These are phyloP conservation scores for Fonsecaea monophora DNA, from an alignment of 2,329 filamentous ascomycete species.

Conservation along the genomic window DNA sequence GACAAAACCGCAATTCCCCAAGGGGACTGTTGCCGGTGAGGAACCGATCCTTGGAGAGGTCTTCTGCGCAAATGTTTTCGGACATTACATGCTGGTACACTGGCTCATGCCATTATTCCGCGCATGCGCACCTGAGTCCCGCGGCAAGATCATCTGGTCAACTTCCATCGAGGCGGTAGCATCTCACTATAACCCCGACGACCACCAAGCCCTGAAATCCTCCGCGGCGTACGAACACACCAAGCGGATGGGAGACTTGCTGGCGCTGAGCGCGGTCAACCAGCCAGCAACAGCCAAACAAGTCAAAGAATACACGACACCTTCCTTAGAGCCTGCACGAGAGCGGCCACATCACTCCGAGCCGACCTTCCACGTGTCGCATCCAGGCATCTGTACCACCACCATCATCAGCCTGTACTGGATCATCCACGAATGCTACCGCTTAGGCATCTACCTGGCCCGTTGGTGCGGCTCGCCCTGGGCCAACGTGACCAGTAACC, in stretches of 20 bases:
- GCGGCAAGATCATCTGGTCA: slow-evolving; percentile 82
- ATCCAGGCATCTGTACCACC: slow-evolving; percentile 87
- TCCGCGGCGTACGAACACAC: slow-evolving; percentile 78
- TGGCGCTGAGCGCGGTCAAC: slow-evolving; percentile 69
- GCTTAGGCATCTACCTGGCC: slow-evolving; percentile 55
- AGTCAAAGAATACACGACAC: slow-evolving; percentile 58
- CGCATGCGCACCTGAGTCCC: slow-evolving; percentile 52
- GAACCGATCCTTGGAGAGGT: slow-evolving; percentile 76
- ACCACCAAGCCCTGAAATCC: slow-evolving; percentile 75
- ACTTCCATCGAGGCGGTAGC: slow-evolving; percentile 76
- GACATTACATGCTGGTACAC: slow-evolving; percentile 89
- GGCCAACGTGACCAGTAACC: slow-evolving; percentile 80
- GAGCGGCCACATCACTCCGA: slow-evolving; percentile 38
- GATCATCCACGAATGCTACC: slow-evolving; percentile 36
- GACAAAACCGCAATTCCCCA: slow-evolving; percentile 59
- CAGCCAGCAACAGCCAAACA: slow-evolving; percentile 68
- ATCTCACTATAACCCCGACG: slow-evolving; percentile 66
- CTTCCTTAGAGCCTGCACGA: slow-evolving; percentile 27
- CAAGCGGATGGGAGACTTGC: slow-evolving; percentile 84
- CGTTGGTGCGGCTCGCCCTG: slow-evolving; percentile 85
- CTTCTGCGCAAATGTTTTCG: slow-evolving; percentile 92
- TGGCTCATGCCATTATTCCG: slow-evolving; percentile 76
- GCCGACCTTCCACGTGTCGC: slow-evolving; percentile 76
- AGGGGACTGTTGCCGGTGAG: slow-evolving; percentile 33
- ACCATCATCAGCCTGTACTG: slow-evolving; percentile 75